Evolutionary conservation across 1,284 basidiomycete species (phyloP).

Genomic region (Macrocystidia cucumis): DNA sequence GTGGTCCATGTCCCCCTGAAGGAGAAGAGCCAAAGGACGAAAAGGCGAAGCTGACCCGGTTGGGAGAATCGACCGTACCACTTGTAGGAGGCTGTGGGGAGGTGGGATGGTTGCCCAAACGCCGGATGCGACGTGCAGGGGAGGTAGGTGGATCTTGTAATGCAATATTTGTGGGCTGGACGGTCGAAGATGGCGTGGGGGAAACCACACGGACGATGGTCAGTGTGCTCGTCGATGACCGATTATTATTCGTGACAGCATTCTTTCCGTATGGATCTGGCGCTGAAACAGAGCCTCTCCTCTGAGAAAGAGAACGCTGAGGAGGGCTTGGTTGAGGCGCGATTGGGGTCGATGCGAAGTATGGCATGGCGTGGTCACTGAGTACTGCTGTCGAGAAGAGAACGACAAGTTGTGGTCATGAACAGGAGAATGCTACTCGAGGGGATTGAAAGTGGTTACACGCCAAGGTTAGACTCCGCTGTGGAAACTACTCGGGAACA

Average conservation of each 20-base stretch:
- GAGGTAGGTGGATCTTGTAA: slow-evolving; percentile 18
- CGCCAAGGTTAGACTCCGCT: too few relatives aligned
- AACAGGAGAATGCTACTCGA: too few relatives aligned
- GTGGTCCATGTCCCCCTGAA: slow-evolving; percentile 9
- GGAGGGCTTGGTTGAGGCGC: too few relatives aligned
- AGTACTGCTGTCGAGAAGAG: too few relatives aligned
- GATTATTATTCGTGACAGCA: slow-evolving; percentile 36
- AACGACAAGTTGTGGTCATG: too few relatives aligned
- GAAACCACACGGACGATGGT: slow-evolving; percentile 63
- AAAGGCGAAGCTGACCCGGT: slow-evolving; percentile 58
- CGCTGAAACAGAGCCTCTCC: slow-evolving; percentile 60
- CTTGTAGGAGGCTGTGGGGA: slow-evolving; percentile 18
- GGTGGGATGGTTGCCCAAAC: slow-evolving; percentile 10
- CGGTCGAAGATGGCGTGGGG: slow-evolving; percentile 13
- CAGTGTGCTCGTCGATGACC: slow-evolving; percentile 54
- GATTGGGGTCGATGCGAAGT: too few relatives aligned
- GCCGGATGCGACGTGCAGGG: slow-evolving; percentile 10
- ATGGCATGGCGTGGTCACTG: too few relatives aligned
- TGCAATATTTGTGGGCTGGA: slow-evolving; percentile 21
- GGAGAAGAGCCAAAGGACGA: slow-evolving; percentile 37
- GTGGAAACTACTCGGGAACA: too few relatives aligned
- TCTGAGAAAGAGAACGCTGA: slow-evolving; percentile 32
- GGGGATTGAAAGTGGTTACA: too few relatives aligned
- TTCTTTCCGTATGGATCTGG: slow-evolving; percentile 58
- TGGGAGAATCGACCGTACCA: slow-evolving; percentile 16